Conservation (phyloP, 192 early-diverging fungal genomes). For the Dissophora globulifera region DNA sequence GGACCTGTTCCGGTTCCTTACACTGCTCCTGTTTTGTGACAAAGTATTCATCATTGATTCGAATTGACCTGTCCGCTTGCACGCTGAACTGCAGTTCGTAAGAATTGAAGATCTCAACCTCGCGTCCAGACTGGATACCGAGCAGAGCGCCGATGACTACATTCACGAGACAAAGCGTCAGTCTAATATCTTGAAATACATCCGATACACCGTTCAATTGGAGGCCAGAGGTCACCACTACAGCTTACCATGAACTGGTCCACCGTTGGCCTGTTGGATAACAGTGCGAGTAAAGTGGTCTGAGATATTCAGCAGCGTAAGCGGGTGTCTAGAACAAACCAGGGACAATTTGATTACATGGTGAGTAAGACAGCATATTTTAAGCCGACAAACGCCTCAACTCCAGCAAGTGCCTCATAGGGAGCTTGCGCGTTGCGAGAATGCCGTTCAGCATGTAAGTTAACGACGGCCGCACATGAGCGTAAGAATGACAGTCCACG, state of each 20-base stretch:
- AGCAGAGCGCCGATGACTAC: slow-evolving; percentile 81
- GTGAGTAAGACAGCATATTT: no score
- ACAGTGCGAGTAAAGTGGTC: slow-evolving; percentile 84
- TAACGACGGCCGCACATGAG: no score
- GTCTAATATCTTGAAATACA: no score
- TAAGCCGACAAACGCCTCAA: no score
- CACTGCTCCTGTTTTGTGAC: slow-evolving; percentile 81
- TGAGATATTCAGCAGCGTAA: slow-evolving; percentile 89
- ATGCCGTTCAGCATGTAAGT: no score
- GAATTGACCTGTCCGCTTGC: slow-evolving; percentile 55
- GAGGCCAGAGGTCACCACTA: no score
- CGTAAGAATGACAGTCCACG: neutral
- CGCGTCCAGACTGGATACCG: slow-evolving; percentile 78
- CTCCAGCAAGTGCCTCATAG: no score
- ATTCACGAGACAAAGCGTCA: no score
- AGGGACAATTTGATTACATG: neutral
- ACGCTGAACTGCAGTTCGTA: slow-evolving; percentile 72
- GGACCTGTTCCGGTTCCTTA: slow-evolving; percentile 32
- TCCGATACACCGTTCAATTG: no score
- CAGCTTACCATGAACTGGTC: slow-evolving; percentile 38
- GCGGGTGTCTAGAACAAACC: slow-evolving; percentile 72
- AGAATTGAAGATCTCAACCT: slow-evolving; percentile 88
- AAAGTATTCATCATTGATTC: slow-evolving; percentile 73
- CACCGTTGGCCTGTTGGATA: slow-evolving; percentile 61
- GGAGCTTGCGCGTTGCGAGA: no score